Base-by-base conservation (phyloP, 2,329 filamentous ascomycete species). In the Tolypocladium capitatum region DNA sequence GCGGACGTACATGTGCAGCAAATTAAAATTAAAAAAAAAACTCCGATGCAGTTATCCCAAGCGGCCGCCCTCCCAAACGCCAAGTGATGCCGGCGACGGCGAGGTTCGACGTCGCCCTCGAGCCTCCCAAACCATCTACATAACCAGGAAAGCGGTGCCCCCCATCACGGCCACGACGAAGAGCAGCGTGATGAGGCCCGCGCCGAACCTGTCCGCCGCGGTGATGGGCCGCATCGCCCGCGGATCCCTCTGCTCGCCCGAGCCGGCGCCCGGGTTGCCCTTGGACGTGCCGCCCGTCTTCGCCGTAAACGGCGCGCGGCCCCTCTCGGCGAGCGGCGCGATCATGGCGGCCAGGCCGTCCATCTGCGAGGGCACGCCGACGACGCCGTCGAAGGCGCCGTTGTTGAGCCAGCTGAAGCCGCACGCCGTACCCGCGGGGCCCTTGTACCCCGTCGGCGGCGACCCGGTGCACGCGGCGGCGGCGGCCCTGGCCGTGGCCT, bases 341-440 rank as follows among this genome's bases (percentile, higher is more conserved):
- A 79, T 78, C 53, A 86, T 66, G 13, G 81, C 74, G 27, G 76
- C 73, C 27, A 85, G 67, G 0, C 79, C 81, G 55, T 76, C 81
- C 74, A 86, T 83, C 69, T 86, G 79, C 61, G 83, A 71, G 38
- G 83, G 83, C 9, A 86, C 80, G 47, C 83, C 83, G 13, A 68
- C 68, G 20, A 66, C 59, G 5, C 76, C 77, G 58, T 86, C 83
- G 55, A 76, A 86, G 2, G 55, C 60, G 5, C 62, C 64, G 20
- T 62, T 65, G 8, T 63, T 56, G 21, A 74, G 74, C 83, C 83
- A 87, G 46, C 69, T 68, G 56, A 83, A 78, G n/a, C 83, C 83
- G 60, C 84, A 88, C 8, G 77, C 76, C 24, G 78, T 79, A 34
- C 78, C 73, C 4, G 74, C 58, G 11, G 67, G 64, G 5, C 81